These are phyloP conservation scores for Hypoxylon sp. DNA, from an alignment of 2,329 filamentous ascomycete species.

Conservation along the genomic window DNA sequence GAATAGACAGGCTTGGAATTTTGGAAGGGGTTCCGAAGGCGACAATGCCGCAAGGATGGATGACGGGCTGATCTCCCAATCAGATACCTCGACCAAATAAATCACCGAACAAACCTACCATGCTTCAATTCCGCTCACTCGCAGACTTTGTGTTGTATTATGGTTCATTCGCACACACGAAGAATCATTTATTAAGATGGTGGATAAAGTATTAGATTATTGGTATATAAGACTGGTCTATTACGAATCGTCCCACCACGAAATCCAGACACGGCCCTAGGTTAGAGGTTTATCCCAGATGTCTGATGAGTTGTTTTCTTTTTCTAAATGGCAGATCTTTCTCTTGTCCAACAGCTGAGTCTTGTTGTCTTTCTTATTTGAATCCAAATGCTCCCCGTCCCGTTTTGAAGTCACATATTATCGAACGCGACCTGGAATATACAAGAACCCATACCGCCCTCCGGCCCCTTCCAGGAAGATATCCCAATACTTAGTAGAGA, in stretches of 20 bases:
- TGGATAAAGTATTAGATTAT: slow-evolving; percentile 50
- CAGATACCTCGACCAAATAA: slow-evolving; percentile 11
- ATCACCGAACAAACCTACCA: background rate
- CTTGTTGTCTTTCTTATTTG: slow-evolving; percentile 31
- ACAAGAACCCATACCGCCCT: slow-evolving; percentile 26
- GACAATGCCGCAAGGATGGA: slow-evolving; percentile 1
- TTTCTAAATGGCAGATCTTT: slow-evolving; percentile 39
- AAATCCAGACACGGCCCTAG: slow-evolving; percentile 30
- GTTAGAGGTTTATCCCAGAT: slow-evolving; percentile 27
- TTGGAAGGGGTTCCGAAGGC: background rate
- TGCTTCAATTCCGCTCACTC: background rate
- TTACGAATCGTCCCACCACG: slow-evolving; percentile 44
- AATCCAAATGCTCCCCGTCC: slow-evolving; percentile 31
- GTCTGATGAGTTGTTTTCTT: slow-evolving; percentile 15
- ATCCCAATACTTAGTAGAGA: slow-evolving; percentile 21
- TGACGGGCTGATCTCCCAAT: slow-evolving; percentile 4
- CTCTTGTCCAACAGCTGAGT: slow-evolving; percentile 32
- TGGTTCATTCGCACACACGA: slow-evolving; percentile 14
- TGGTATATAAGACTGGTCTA: slow-evolving; percentile 48
- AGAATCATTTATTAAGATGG: slow-evolving; percentile 32
- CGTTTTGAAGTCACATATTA: slow-evolving; percentile 18
- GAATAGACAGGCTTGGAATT: background rate
- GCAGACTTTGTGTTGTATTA: background rate
- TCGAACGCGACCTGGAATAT: slow-evolving; percentile 31
- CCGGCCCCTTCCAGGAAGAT: slow-evolving; percentile 5